Evolutionary conservation across 768 basidiomycete genomes (phyloP), one percentile per base, ranked within the genome.

Genomic region (Leccinellum albellum): DNA sequence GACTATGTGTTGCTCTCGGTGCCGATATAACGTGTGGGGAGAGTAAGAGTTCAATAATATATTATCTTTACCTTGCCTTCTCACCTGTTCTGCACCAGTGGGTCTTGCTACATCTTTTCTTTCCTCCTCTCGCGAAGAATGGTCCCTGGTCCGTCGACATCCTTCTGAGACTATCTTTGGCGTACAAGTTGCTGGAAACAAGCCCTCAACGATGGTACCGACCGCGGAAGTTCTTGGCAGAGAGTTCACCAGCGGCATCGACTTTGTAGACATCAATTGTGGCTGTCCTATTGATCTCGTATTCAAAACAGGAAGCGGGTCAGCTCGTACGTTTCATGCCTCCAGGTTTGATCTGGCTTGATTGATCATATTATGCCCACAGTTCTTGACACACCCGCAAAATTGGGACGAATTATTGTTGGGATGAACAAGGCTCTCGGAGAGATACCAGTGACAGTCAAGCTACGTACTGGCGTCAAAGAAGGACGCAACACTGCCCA

Each of bases 261-360:
- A 98, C 66, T 98, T 97, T 64, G 91, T 95, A 1, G 95, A 99
- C 66, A 74, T 98, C 61, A 99, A 99, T 66, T 91, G 92, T 71
- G 95, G 95, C 7, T 98, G 97, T 72, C 97, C 97, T 4, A 98
- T 98, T 63, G 97, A 99, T 72, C 76, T 98, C 44, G 91, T 99
- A 1, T 97, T 95, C 75, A 89, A 89, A 65, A 82, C 83, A 14
- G 94, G 94, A 3, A 94, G 92, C 54, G 94, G 94, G 0, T 90
- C 89, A 56, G 94, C 94, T 26, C 71, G 94, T 94, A 64, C 21
- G 23, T 21, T 12, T 10, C n/a, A 37, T 24, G 4, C 12, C 2
- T 24, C 3, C 15, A 17, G 28, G 28, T 28, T 4, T n/a, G 24
- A 45, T 26, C 10, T 6, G 13, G 26, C 46, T 26, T 2, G 3